Evolutionary conservation across 2,329 filamentous ascomycete genomes (phyloP).

Genomic region (Orbilia brochopaga): DNA sequence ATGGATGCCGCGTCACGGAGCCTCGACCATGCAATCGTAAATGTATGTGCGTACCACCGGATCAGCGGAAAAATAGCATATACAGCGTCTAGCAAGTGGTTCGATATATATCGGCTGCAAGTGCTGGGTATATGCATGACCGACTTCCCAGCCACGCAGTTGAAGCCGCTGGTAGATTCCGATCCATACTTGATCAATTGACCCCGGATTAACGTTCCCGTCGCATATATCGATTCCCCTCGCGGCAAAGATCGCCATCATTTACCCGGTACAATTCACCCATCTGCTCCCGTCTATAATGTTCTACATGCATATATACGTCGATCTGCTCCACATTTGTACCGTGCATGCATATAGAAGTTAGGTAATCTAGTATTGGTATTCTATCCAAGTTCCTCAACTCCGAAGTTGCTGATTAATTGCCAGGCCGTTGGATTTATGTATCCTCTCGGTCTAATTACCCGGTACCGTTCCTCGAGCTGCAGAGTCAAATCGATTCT

Average conservation of each 20-base stretch:
- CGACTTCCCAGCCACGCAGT: too few species aligned
- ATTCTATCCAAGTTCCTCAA: background rate
- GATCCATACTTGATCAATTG: background rate
- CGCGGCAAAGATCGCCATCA: background rate
- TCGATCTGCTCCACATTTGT: too few species aligned
- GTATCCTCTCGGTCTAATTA: constrained; percentile 4
- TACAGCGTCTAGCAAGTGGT: too few species aligned
- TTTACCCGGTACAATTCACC: constrained; percentile 2
- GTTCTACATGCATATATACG: background rate
- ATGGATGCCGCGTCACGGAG: too few species aligned
- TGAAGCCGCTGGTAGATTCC: background rate
- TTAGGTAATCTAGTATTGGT: too few species aligned
- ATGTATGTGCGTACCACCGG: too few species aligned
- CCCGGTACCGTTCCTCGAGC: constrained; percentile 4
- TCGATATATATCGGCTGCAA: too few species aligned
- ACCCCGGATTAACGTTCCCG: background rate
- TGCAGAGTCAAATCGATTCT: constrained; percentile 2
- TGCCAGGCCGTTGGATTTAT: background rate
- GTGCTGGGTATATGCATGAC: too few species aligned
- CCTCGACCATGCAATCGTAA: too few species aligned
- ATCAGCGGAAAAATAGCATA: too few species aligned
- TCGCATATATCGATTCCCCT: background rate
- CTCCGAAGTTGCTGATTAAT: too few species aligned
- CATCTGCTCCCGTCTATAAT: background rate
- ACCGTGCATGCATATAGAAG: too few species aligned